Evolutionary conservation across 192 early-diverging fungal species (phyloP), one percentile per base, ranked within the genome.

Genomic region (Funneliformis mosseae): DNA sequence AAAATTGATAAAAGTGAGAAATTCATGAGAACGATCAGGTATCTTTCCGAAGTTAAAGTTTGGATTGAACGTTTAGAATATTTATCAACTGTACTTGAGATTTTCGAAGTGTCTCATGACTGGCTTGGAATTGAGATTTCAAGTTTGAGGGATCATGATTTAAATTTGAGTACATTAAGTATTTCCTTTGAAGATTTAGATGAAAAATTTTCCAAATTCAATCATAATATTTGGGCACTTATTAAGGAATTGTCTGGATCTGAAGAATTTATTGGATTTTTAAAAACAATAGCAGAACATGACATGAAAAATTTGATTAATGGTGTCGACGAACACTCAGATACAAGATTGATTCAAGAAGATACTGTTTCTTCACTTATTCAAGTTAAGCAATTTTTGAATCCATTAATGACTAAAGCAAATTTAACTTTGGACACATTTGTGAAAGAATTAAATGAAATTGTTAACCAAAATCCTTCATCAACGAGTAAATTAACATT

Each of bases 301-400:
- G 76, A 77, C 21, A 50, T 81, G 23, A 68, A 69, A 60, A 81
- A 81, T 76, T 38, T 76, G n/a, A 81, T 81, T 77, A 81, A 81
- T 62, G 76, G 64, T 16, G 75, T 78, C 16, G 81, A 81, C 33
- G 81, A 81, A 0, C 64, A 70, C 25, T 61, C 76, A 8, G 81
- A 81, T 78, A 77, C 68, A 68, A 21, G 76, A n/a, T 55, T 79
- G 9, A 71, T 71, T 18, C 78, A 79, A 61, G 74, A 81, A 39
- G 81, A 81, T 10, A 76, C 74, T 10, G 50, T 81, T 5, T 67
- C 64, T 25, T 69, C 81, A 28, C 43, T 70, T 11, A 70, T 81
- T 59, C 46, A 81, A 81, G 76, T 81, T 42, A 70, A 69, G 27
- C 81, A 81, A 60, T 81, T 59, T 7, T 25, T 77, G 23, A 21